Base-by-base conservation (phyloP, 305 asterid species). In the Rubia occidens region DNA sequence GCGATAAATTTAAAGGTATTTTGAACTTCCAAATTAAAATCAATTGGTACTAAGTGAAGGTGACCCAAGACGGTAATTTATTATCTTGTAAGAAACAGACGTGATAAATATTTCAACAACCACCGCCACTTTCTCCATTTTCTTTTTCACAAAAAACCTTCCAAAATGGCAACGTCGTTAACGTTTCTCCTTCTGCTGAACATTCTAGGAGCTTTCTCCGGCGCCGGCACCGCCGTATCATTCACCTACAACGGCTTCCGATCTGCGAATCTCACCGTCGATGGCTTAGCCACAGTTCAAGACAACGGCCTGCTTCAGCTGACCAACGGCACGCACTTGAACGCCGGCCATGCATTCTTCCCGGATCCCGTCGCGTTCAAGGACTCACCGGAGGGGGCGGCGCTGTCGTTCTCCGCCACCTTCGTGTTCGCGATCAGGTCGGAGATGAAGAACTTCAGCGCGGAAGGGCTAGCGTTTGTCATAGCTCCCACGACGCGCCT, bases 241-340 rank as follows among this genome's bases (percentile, higher is more conserved):
- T 63, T 63, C 67, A 63, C 67, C 32, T 63, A 39, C 53, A 63
- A 40, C 45, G 67, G 67, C 0, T 63, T 63, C 67, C 67, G 67
- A 63, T 40, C 67, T n/a, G 51, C 51, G 0, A 63, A 63, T 18
- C 32, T 63, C 32, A 63, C 32, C 26, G 51, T 63, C 6, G 67
- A 63, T 5, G 67, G 67, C 14, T 2, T 63, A 39, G 67, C 67
- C 0, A 9, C 17, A 5, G 67, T 63, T 40, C 53, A 63, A 11
- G 21, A 18, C 5, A 63, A 63, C 24, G 67, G 67, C 3, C 21
- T 63, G 14, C 53, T 63, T 8, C 29, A 17, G 67, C 24, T 63
- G 5, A 63, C 67, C 15, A 63, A 63, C 18, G 32, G 42, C 8
- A 15, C 67, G 4, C 11, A 17, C 7, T 2, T 4, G 14, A 45